phyloP scores from a whole-genome alignment of 2,329 filamentous ascomycete genomes.

The Cordyceps farinosa region DNA sequence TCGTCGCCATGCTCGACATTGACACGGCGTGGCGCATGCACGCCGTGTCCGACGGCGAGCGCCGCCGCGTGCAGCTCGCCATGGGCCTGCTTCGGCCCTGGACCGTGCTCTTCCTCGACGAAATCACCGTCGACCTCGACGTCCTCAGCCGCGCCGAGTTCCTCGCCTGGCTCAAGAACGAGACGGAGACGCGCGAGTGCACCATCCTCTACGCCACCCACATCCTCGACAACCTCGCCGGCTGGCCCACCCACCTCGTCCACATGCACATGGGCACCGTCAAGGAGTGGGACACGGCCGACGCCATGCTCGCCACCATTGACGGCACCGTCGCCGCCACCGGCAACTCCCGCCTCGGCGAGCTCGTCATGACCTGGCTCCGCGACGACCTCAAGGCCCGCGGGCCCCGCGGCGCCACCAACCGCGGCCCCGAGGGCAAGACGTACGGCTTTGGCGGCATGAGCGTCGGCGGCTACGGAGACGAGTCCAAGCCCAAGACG shows the following conservation, averaged over 20 bases:
- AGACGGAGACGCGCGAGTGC: constrained; percentile 78
- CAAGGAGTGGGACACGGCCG: constrained; percentile 78
- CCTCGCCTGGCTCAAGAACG: constrained; percentile 76
- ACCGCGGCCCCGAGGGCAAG: constrained; percentile 58
- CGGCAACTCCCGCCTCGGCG: constrained; percentile 81
- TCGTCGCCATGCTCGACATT: constrained; percentile 85
- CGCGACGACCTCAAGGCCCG: constrained; percentile 73
- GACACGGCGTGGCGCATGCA: constrained; percentile 94
- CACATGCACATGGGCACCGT: constrained; percentile 91
- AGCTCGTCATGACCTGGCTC: constrained; percentile 86
- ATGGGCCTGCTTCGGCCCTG: constrained; percentile 94
- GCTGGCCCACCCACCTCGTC: constrained; percentile 92
- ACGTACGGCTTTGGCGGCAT: constrained; percentile 54
- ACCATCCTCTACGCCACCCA: constrained; percentile 98
- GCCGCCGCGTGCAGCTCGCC: constrained; percentile 85
- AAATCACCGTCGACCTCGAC: constrained; percentile 96
- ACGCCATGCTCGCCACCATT: constrained; percentile 60
- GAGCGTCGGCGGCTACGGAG: constrained; percentile 53
- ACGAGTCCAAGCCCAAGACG: constrained; percentile 45
- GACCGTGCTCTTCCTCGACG: constrained; percentile 86
- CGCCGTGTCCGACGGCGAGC: constrained; percentile 88
- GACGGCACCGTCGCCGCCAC: constrained; percentile 33
- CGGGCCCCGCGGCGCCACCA: constrained; percentile 65
- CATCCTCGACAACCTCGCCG: constrained; percentile 89
- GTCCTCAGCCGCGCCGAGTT: constrained; percentile 82